Evolutionary conservation across 768 basidiomycete species (phyloP), one percentile per base, ranked within the genome.

Genomic region (Pisolithus marmoratus): DNA sequence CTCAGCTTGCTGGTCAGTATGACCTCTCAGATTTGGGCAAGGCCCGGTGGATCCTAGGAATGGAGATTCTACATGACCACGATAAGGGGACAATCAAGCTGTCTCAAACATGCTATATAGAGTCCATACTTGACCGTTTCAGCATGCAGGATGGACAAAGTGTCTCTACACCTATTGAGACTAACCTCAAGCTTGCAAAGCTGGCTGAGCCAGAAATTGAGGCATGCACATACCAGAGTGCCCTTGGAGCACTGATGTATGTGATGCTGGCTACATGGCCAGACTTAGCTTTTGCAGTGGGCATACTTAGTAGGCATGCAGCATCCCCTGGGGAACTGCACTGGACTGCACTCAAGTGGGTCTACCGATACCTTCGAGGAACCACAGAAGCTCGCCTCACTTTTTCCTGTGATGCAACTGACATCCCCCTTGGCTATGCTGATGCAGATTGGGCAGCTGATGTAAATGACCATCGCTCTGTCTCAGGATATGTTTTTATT

Each of bases 401-500:
- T 38, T 49, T 23, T 38, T 27, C n/a, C 5, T 27, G 26, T 1
- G 24, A 11, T 17, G 6, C 20, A 4, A 19, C n/a, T 1, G 24
- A 5, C 6, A 5, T 17, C 8, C 23, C 45, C 7, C 8, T 50
- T 2, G 56, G 51, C 8, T 52, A 37, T 12, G 29, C 48, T 4
- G 54, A 60, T 42, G 51, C 56, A 2, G 56, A 60, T 20, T 54
- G 55, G 50, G 56, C 51, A 8, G n/a, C 23, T 2, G 48, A 57
- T 22, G 7, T 31, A 11, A 45, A 57, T 26, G 43, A 54, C 27
- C 24, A 6, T 15, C 22, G 8, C 1, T 34, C 26, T 17, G 24
- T 66, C 8, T 71, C 51, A 29, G 72, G 66, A 17, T 71, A 57
- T 51, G 65, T 48, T 9, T 71, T 63, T 61, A 60, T 62, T 9